These are phyloP conservation scores for Penicillium silybi DNA, from an alignment of 495 filamentous ascomycete genomes.

Conservation along the genomic window DNA sequence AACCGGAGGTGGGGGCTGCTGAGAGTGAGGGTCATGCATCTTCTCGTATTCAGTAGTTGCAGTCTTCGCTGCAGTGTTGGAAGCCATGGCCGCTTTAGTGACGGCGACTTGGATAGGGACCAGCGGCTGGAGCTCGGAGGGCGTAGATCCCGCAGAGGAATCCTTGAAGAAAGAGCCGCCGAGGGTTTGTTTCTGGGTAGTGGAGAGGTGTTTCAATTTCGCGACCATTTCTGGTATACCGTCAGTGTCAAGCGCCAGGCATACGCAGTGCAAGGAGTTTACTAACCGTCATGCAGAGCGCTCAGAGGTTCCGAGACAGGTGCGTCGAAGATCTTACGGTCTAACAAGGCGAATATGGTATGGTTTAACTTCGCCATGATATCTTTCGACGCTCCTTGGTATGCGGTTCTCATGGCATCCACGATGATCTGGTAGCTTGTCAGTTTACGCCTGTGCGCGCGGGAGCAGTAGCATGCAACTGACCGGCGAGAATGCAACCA, in stretches of 20 bases:
- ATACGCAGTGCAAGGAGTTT: not conserved
- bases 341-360: constrained; percentile 91
- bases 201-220: constrained; percentile 53
- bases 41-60: constrained; percentile 81
- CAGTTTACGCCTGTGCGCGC: constrained; percentile 10
- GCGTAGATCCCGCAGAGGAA: constrained; percentile 50
- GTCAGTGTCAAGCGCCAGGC: constrained; percentile 4
- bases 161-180: constrained; percentile 68
- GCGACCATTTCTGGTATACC: constrained; percentile 62
- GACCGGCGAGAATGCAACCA: constrained; percentile 81
- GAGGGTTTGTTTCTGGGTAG: constrained; percentile 59
- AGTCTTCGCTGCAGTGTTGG: constrained; percentile 56
- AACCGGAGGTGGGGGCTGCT: constrained; percentile 73
- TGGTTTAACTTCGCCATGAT: constrained; percentile 82
- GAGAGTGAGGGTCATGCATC: constrained; percentile 62
- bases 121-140: constrained; percentile 72
- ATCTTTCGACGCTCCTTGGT: constrained; percentile 78
- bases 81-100: constrained; percentile 61
- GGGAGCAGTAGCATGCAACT: constrained; percentile 11
- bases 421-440: constrained; percentile 60
- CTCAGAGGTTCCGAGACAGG: constrained; percentile 77
- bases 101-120: constrained; percentile 67
- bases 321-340: constrained; percentile 77
- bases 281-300: constrained; percentile 71
- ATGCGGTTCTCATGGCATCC: constrained; percentile 78